These are phyloP conservation scores for Phyllosticta capitalensis DNA, from an alignment of 2,329 filamentous ascomycete species.

Conservation along the genomic window DNA sequence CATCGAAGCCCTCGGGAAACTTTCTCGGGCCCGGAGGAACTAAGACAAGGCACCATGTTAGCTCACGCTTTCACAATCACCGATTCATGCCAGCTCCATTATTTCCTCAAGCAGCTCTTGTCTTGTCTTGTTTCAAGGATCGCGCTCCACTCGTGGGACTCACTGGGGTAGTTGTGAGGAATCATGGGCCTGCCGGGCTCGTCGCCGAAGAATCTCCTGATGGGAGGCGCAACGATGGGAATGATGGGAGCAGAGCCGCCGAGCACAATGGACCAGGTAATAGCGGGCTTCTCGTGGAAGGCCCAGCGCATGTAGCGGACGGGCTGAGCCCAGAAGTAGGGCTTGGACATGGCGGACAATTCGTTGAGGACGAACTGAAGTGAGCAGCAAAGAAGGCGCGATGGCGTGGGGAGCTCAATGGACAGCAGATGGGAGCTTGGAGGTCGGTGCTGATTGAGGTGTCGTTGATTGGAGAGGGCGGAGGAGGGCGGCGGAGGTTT, in stretches of 20 bases:
- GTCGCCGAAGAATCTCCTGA: conserved; percentile 64
- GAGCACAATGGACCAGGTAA: conserved; percentile 78
- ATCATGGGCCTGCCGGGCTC: conserved; percentile 55
- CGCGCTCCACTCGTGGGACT: conserved; percentile 30
- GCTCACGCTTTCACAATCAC: background rate
- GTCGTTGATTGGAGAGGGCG: conserved; percentile 2
- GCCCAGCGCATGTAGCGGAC: conserved; percentile 83
- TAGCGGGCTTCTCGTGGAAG: conserved; percentile 75
- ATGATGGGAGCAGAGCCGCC: conserved; percentile 63
- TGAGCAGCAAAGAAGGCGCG: background rate
- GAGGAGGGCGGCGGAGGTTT: background rate
- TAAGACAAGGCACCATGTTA: conserved; percentile 16
- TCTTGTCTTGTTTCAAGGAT: background rate
- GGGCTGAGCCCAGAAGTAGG: conserved; percentile 76
- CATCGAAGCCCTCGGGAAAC: conserved; percentile 38
- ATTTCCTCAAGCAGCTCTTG: background rate
- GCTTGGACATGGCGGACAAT: conserved; percentile 50
- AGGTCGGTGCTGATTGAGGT: conserved; percentile 4
- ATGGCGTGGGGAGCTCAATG: background rate
- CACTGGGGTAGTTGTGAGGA: conserved; percentile 89
- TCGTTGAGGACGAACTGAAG: conserved; percentile 6
- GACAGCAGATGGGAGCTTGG: background rate
- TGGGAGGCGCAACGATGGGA: conserved; percentile 62
- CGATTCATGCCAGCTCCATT: background rate
- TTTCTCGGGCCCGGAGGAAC: conserved; percentile 39